Percentiles rank a stretch among this genome's conserved stretches.
Conservation (phyloP, 1,284 basidiomycete species). For the Sparassis latifolia region DNA sequence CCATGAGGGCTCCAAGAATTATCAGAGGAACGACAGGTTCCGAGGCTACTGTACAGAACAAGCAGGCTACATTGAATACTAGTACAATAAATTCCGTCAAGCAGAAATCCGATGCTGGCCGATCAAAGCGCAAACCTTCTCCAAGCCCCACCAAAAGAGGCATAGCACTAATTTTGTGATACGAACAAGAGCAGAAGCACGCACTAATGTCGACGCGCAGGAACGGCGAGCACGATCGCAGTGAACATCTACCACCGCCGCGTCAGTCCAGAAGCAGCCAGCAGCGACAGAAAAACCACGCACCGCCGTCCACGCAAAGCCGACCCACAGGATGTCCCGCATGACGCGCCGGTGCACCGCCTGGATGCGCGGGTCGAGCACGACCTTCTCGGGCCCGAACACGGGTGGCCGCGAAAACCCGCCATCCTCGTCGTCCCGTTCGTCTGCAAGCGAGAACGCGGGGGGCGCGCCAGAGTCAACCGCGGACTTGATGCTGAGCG, state of each 20-base stretch:
- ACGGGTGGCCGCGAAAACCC: slow-evolving; percentile 23
- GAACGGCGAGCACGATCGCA: slow-evolving; percentile 5
- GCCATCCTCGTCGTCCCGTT: no score
- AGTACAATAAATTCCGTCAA: no score
- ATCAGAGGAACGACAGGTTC: no score
- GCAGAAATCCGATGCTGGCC: no score
- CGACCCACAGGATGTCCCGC: slow-evolving; percentile 23
- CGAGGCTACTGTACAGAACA: no score
- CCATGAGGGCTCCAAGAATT: no score
- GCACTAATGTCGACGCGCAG: neutral
- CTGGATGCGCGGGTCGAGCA: slow-evolving; percentile 32
- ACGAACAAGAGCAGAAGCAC: no score
- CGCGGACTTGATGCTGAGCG: neutral
- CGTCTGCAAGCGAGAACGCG: slow-evolving; percentile 7
- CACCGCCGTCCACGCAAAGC: slow-evolving; percentile 10
- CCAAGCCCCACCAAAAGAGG: no score
- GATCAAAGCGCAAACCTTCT: no score
- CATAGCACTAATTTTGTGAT: no score
- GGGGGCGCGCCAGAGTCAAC: neutral
- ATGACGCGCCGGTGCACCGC: slow-evolving; percentile 29
- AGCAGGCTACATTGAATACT: no score
- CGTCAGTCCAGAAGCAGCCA: neutral
- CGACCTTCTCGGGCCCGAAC: slow-evolving; percentile 34
- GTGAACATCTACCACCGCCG: slow-evolving; percentile 1
- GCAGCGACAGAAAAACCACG: neutral